Percentiles rank a stretch among this genome's conserved stretches.
These are phyloP conservation scores for Pichia paraexigua DNA, from an alignment of 805 yeast genomes.

Conservation along the genomic window DNA sequence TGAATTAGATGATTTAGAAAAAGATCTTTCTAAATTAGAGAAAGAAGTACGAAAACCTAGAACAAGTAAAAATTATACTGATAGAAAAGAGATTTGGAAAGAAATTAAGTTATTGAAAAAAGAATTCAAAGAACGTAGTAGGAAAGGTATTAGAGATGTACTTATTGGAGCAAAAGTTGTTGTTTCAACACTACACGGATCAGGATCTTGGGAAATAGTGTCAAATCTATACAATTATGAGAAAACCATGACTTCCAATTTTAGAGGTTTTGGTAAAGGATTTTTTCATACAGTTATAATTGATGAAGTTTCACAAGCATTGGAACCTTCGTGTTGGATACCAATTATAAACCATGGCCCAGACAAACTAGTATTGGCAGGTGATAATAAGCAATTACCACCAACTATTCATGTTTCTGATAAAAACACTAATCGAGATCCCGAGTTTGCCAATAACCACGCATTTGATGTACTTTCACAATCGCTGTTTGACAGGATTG, in stretches of 20 bases:
- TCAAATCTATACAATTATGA: slow-evolving; percentile 31
- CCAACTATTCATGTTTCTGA: slow-evolving; percentile 61
- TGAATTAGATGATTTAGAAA: slow-evolving; percentile 45
- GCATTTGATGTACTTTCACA: slow-evolving; percentile 42
- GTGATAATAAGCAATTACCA: slow-evolving; percentile 87
- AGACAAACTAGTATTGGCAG: slow-evolving; percentile 69
- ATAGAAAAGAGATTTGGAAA: slow-evolving; percentile 57
- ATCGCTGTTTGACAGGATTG: slow-evolving; percentile 77
- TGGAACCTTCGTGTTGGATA: slow-evolving; percentile 96
- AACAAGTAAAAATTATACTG: slow-evolving; percentile 38
- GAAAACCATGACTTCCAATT: slow-evolving; percentile 10
- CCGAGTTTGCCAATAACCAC: slow-evolving; percentile 18
- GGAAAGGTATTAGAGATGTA: slow-evolving; percentile 50
- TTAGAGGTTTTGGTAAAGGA: slow-evolving; percentile 6
- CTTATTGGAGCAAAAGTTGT: slow-evolving; percentile 60
- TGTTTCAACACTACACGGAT: slow-evolving; percentile 80
- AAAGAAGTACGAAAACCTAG: slow-evolving; percentile 45
- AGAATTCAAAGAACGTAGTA: slow-evolving; percentile 63
- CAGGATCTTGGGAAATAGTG: slow-evolving; percentile 66
- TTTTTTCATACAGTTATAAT: slow-evolving; percentile 76
- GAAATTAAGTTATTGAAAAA: slow-evolving; percentile 62
- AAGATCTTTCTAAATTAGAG: slow-evolving; percentile 8
- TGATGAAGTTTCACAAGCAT: slow-evolving; percentile 91
- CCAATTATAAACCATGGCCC: slow-evolving; percentile 66
- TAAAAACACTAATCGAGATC: neutral